phyloP scores from a whole-genome alignment of 768 basidiomycete species.

The Tulasnella sp. region DNA sequence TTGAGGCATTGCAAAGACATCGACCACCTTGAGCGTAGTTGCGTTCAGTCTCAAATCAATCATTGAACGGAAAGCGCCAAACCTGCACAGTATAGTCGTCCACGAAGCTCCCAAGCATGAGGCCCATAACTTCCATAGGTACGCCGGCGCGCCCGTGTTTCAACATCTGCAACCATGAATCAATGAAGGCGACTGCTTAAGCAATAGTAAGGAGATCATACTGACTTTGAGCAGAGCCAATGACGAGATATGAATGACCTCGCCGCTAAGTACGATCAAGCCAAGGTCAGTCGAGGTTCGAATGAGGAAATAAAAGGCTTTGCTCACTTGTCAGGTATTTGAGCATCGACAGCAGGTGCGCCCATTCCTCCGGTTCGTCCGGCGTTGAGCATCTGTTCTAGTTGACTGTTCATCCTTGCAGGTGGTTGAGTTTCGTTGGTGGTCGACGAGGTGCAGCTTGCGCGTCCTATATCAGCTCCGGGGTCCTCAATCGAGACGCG shows the following conservation, averaged over 20 bases:
- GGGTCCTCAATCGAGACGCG: neutral
- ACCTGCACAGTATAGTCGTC: conserved; percentile 64
- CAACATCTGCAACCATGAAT: conserved; percentile 61
- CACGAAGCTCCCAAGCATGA: conserved; percentile 96
- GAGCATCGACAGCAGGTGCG: conserved; percentile 4
- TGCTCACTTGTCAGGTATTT: conserved; percentile 11
- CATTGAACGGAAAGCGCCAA: neutral
- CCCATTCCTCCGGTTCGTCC: neutral
- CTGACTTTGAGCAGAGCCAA: conserved; percentile 89
- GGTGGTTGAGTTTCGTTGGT: neutral
- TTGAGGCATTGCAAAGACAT: conserved; percentile 99
- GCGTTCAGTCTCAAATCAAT: neutral
- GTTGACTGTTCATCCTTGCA: neutral
- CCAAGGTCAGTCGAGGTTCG: neutral
- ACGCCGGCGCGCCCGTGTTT: conserved; percentile 98
- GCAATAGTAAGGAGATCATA: neutral
- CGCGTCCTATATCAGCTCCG: neutral
- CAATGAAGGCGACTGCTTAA: neutral
- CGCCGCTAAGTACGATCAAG: conserved; percentile 42
- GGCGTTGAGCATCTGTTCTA: conserved; percentile 9
- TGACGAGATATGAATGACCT: conserved; percentile 95
- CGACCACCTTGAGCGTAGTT: conserved; percentile 65
- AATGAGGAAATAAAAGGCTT: neutral
- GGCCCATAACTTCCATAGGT: conserved; percentile 99
- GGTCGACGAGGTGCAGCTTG: neutral